phyloP scores from a whole-genome alignment of 2,329 filamentous ascomycete species.

The Trichoderma sp. region DNA sequence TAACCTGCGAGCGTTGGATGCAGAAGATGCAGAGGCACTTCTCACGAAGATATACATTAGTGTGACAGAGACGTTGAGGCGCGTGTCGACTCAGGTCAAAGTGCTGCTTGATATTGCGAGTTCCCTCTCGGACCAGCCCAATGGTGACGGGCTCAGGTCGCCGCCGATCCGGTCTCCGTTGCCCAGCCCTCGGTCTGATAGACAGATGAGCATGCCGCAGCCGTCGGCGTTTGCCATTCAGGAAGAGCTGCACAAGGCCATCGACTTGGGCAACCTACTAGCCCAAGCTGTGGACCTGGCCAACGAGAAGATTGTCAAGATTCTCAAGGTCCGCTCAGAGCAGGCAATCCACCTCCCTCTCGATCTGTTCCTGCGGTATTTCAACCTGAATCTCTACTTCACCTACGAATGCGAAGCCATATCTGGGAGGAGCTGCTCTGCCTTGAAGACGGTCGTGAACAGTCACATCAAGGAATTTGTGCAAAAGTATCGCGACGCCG shows the following conservation, averaged over 20 bases:
- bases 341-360: constrained; percentile 70
- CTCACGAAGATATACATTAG: constrained; percentile 82
- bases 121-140: constrained; percentile 56
- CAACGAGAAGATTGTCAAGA: constrained; percentile 74
- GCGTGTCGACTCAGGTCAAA: constrained; percentile 89
- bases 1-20: constrained; percentile 81
- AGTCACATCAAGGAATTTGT: constrained; percentile 81
- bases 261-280: constrained; percentile 77
- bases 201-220: constrained; percentile 34
- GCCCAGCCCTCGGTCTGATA: constrained; percentile 52
- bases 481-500: constrained; percentile 67
- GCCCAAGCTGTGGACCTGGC: constrained; percentile 80
- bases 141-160: constrained; percentile 49
- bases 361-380: constrained; percentile 75
- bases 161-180: constrained; percentile 56
- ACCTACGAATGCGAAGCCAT: constrained; percentile 85
- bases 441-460: constrained; percentile 78
- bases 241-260: constrained; percentile 73
- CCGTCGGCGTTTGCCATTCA: constrained; percentile 55
- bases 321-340: constrained; percentile 75
- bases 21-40: constrained; percentile 81
- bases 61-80: constrained; percentile 81
- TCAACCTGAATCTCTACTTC: constrained; percentile 79
- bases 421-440: constrained; percentile 74
- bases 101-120: constrained; percentile 93